Percentiles rank a stretch among this genome's conserved stretches.
phyloP scores from a whole-genome alignment of 352 stramenopile genomes.

The Phytophthora pini region DNA sequence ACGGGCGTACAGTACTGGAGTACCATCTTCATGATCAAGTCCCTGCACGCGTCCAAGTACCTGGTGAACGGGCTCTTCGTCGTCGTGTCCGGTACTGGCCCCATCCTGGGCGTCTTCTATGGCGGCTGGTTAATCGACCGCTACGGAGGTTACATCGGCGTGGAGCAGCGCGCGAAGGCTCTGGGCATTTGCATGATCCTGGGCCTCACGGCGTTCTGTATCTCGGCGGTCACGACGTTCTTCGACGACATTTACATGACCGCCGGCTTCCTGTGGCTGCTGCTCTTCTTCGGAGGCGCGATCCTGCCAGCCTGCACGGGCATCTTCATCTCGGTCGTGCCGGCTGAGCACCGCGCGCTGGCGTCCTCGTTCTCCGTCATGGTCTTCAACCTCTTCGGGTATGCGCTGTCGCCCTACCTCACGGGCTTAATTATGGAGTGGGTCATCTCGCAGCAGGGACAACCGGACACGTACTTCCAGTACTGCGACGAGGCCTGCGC shows the following conservation, averaged over 20 bases:
- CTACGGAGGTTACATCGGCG: constrained; percentile 79
- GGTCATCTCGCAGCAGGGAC: constrained; percentile 68
- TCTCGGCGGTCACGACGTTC: constrained; percentile 79
- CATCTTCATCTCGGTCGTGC: constrained; percentile 88
- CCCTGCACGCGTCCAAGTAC: constrained; percentile 82
- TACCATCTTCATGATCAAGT: constrained; percentile 91
- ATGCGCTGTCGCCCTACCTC: constrained; percentile 79
- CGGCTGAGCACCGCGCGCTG: constrained; percentile 72
- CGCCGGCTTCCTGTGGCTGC: constrained; percentile 74
- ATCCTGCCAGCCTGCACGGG: constrained; percentile 84
- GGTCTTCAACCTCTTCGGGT: constrained; percentile 86
- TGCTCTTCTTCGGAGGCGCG: constrained; percentile 85
- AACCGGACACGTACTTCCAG: constrained; percentile 72
- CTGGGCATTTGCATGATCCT: constrained; percentile 83
- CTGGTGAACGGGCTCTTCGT: constrained; percentile 85
- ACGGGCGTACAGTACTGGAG: constrained; percentile 89
- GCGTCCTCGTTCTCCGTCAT: constrained; percentile 86
- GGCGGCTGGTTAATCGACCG: constrained; percentile 83
- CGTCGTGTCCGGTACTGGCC: constrained; percentile 78
- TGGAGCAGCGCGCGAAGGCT: constrained; percentile 75
- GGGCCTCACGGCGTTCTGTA: constrained; percentile 66
- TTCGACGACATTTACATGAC: constrained; percentile 82
- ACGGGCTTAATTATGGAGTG: constrained; percentile 85
- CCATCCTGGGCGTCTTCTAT: constrained; percentile 85
- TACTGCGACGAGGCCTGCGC: constrained; percentile 81